Evolutionary conservation across 1,284 basidiomycete genomes (phyloP).

Genomic region (Ceratobasidium papillatum): DNA sequence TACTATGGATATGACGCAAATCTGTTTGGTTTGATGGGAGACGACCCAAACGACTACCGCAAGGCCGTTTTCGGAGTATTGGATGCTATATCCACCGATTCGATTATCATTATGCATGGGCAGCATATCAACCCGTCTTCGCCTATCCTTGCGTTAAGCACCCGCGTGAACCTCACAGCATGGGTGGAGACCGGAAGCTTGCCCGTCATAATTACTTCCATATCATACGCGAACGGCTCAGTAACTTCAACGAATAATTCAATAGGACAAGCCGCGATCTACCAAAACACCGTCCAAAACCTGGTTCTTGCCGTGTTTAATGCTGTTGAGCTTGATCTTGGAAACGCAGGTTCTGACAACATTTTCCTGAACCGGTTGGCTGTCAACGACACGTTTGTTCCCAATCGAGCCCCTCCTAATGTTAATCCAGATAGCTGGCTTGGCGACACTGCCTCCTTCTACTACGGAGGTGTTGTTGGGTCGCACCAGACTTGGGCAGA

Average conservation of each 20-base stretch:
- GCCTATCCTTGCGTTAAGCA: conserved; percentile 1
- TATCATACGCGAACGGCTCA: not conserved
- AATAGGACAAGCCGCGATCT: conserved; percentile 3
- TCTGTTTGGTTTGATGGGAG: not conserved
- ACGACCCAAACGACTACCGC: conserved; percentile 9
- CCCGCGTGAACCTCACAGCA: not conserved
- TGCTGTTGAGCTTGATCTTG: conserved; percentile 24
- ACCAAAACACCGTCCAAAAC: conserved; percentile 6
- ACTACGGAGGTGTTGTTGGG: not conserved
- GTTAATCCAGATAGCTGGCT: not conserved
- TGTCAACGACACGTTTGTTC: not conserved
- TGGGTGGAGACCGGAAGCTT: not conserved
- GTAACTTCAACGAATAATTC: not conserved
- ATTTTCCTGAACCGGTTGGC: not conserved
- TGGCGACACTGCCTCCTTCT: not conserved
- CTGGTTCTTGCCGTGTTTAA: not conserved
- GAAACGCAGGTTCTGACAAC: not conserved
- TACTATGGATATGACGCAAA: conserved; percentile 7
- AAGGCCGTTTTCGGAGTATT: conserved; percentile 23
- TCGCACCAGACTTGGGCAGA: conserved; percentile 19
- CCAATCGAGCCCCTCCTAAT: not conserved
- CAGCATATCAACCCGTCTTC: not conserved
- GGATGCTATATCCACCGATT: conserved; percentile 30
- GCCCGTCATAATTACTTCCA: not conserved
- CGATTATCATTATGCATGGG: conserved; percentile 11